These are phyloP conservation scores for Ormosia semicastrata DNA, from an alignment of 306 rosid genomes.

Conservation along the genomic window DNA sequence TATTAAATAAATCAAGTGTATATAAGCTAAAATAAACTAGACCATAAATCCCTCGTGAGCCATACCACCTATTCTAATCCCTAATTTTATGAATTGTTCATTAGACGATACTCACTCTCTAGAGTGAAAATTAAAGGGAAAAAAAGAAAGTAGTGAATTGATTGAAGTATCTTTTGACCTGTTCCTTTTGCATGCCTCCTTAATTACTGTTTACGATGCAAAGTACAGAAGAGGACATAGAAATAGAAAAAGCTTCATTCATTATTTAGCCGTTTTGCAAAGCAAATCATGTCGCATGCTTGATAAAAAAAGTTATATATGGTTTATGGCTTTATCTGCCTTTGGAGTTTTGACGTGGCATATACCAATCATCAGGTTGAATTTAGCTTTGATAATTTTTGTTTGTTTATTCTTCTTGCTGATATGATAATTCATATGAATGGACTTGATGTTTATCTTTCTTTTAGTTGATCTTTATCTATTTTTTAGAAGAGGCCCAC, in stretches of 20 bases:
- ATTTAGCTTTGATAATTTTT: neutral
- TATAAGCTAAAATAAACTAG: no score
- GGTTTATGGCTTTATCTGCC: neutral
- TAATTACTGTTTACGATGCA: neutral
- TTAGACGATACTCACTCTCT: no score
- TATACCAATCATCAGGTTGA: no score
- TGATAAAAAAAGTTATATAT: neutral
- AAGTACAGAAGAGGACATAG: neutral
- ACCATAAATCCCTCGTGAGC: no score
- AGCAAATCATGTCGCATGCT: neutral
- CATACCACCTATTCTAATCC: no score
- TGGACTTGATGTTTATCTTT: no score
- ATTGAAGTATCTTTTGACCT: neutral
- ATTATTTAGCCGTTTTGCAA: neutral
- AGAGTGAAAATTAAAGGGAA: neutral
- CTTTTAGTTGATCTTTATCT: no score
- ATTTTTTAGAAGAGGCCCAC: no score
- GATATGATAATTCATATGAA: no score
- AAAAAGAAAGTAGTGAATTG: neutral
- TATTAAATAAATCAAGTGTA: no score
- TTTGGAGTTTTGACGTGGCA: neutral
- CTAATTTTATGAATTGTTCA: no score
- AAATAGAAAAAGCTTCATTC: neutral
- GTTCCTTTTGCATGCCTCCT: conserved; percentile 12
- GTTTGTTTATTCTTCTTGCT: neutral